Conservation (phyloP, 345 rosid species). For the Stellera chamaejasme region DNA sequence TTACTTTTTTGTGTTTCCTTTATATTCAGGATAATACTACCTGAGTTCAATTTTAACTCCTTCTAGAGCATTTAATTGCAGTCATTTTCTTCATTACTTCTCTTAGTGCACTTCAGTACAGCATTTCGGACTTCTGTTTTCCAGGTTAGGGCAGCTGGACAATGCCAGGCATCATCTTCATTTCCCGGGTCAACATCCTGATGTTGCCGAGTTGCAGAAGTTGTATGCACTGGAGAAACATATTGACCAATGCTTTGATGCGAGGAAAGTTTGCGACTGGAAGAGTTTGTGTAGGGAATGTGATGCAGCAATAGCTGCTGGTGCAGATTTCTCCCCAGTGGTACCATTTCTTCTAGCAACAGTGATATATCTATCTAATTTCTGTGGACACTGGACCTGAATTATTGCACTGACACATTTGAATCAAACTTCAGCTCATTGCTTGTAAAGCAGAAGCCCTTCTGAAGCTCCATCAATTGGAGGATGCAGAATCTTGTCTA, state of each 20-base stretch:
- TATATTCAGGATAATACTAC: no score
- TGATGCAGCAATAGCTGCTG: conserved; percentile 71
- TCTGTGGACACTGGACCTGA: not conserved
- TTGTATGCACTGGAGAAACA: conserved; percentile 77
- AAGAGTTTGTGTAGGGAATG: conserved; percentile 48
- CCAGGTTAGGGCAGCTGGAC: conserved; percentile 77
- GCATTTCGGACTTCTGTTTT: conserved; percentile 6
- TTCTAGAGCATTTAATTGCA: no score
- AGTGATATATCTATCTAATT: conserved; percentile 4
- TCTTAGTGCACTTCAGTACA: not conserved
- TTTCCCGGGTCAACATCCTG: conserved; percentile 58
- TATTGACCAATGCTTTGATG: conserved; percentile 52
- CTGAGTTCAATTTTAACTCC: no score
- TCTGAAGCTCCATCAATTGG: conserved; percentile 67
- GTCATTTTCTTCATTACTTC: not conserved
- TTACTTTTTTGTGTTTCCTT: no score
- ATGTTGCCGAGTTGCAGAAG: conserved; percentile 62
- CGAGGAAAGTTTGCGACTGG: conserved; percentile 84
- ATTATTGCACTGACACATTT: conserved; percentile 13
- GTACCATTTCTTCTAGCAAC: conserved; percentile 21
- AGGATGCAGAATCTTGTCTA: conserved; percentile 59
- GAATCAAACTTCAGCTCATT: conserved; percentile 54
- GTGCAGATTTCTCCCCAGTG: conserved; percentile 80
- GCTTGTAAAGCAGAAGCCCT: conserved; percentile 89
- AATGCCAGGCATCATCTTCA: conserved; percentile 58